Evolutionary conservation across 345 rosid species (phyloP).

Genomic region (Laguncularia racemosa): DNA sequence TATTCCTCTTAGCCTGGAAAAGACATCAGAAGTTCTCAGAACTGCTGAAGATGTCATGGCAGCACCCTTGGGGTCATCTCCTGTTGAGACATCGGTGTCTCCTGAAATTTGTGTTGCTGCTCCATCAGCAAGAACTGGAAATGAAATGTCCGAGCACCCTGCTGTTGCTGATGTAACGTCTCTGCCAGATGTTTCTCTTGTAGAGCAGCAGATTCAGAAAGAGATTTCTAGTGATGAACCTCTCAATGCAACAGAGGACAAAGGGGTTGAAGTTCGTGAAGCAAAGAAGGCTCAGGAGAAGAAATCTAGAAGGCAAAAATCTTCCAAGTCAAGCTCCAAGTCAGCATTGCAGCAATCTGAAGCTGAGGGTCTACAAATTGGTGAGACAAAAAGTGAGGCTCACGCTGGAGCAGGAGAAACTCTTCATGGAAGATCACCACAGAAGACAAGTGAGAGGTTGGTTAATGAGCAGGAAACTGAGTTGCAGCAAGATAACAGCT

Average conservation of each 20-base stretch:
- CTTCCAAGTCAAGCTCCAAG: slow-evolving; percentile 39
- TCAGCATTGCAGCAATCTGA: slow-evolving; percentile 37
- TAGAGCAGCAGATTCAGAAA: slow-evolving; percentile 25
- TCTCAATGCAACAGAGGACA: slow-evolving; percentile 27
- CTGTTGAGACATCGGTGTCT: slow-evolving; percentile 12
- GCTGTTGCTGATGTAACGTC: slow-evolving; percentile 16
- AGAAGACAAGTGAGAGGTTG: slow-evolving; percentile 20
- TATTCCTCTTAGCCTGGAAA: slow-evolving; percentile 19
- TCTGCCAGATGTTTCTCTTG: slow-evolving; percentile 16
- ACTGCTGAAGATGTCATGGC: slow-evolving; percentile 19
- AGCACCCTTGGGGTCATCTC: slow-evolving; percentile 8
- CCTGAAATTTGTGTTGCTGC: slow-evolving; percentile 14
- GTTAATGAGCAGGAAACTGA: slow-evolving; percentile 27
- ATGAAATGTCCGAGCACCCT: slow-evolving; percentile 17
- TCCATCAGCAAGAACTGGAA: slow-evolving; percentile 21
- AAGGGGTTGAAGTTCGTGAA: slow-evolving; percentile 46
- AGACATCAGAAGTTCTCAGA: slow-evolving; percentile 19
- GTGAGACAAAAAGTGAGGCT: slow-evolving; percentile 21
- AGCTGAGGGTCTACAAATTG: slow-evolving; percentile 26
- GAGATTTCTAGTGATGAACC: slow-evolving; percentile 26
- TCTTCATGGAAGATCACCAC: slow-evolving; percentile 15
- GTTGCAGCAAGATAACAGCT: slow-evolving; percentile 22
- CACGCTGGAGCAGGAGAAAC: slow-evolving; percentile 12
- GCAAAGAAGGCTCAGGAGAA: slow-evolving; percentile 62
- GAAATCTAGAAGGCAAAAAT: slow-evolving; percentile 79